These are phyloP conservation scores for Backusella luteola DNA, from an alignment of 192 early-diverging fungal species.

Conservation along the genomic window DNA sequence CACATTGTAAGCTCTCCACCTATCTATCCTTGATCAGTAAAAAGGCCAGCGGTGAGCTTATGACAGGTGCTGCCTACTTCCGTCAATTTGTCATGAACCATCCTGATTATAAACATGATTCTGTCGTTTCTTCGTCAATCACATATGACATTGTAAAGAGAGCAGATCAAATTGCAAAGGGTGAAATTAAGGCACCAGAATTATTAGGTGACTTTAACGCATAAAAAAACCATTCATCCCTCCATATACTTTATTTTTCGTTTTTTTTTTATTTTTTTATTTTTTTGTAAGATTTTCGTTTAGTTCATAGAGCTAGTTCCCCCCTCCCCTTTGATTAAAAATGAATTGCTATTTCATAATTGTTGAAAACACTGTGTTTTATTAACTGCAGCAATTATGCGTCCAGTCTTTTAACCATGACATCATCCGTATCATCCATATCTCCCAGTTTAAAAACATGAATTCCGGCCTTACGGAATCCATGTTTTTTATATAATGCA, in stretches of 20 bases:
- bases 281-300: background rate
- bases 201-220: conserved; percentile 36
- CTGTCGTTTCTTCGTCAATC: conserved; percentile 80
- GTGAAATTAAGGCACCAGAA: conserved; percentile 48
- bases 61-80: conserved; percentile 90
- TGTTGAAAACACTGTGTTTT: too few relatives aligned
- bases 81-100: conserved; percentile 85
- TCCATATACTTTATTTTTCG: too few relatives aligned
- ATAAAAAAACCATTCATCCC: background rate
- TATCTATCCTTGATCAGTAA: conserved; percentile 81
- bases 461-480: background rate
- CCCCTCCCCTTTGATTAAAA: too few relatives aligned
- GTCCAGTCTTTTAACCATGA: background rate
- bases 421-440: background rate
- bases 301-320: too few relatives aligned
- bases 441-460: background rate
- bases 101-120: conserved; percentile 87
- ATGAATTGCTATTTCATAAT: too few relatives aligned
- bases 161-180: conserved; percentile 55
- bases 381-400: background rate
- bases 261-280: background rate
- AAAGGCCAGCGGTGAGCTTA: conserved; percentile 77
- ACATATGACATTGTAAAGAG: conserved; percentile 81
- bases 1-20: conserved; percentile 63
- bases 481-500: background rate